Evolutionary conservation across 805 yeast genomes (phyloP), one percentile per base, ranked within the genome.

Genomic region (Metschnikowia matae): DNA sequence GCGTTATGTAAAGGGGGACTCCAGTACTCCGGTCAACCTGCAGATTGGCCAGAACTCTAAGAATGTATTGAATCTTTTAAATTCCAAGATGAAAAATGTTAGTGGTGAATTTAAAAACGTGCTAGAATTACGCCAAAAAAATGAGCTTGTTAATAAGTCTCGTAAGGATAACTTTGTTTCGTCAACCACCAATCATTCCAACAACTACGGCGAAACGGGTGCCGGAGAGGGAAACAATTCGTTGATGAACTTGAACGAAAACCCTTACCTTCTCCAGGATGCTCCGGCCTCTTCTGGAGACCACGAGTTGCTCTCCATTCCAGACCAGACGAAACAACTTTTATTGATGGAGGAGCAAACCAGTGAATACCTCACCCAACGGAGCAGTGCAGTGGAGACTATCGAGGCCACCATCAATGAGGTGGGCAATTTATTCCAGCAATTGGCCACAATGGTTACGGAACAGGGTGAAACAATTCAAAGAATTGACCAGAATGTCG

Each of bases 401-500:
- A 94, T 94, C 46, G 99, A 94, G 65, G 80, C 89, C n/a, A 94
- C 99, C 0, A 94, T 94, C 54, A 92, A 92, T 62, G 98, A 94
- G 67, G 96, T 94, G 44, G 99, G 99, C 40, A 86, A 87, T 45
- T 76, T 94, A 53, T 94, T 94, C 71, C 92, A 88, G 61, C 99
- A 94, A 68, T 76, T 94, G 60, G 96, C 98, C 4, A 86, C 96
- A 1, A 92, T 94, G 98, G 97, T 94, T 6, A 90, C 88, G 54
- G 98, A 94, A 67, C 99, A 94, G 69, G 92, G 98, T 38, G 99
- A 94, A 61, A 87, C 87, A 14, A 92, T 94, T 50, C 98, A 92
- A 67, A 77, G 98, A 63, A 94, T 94, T 55, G 99, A 94, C 69
- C 88, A 84, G 49, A 91, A 94, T 63, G 96, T 96, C 6, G 97